A percentile compares a stretch with the other conserved stretches of the same genome.
Conservation (phyloP, 2,329 filamentous ascomycete species). For the Pseudogymnoascus sp. region DNA sequence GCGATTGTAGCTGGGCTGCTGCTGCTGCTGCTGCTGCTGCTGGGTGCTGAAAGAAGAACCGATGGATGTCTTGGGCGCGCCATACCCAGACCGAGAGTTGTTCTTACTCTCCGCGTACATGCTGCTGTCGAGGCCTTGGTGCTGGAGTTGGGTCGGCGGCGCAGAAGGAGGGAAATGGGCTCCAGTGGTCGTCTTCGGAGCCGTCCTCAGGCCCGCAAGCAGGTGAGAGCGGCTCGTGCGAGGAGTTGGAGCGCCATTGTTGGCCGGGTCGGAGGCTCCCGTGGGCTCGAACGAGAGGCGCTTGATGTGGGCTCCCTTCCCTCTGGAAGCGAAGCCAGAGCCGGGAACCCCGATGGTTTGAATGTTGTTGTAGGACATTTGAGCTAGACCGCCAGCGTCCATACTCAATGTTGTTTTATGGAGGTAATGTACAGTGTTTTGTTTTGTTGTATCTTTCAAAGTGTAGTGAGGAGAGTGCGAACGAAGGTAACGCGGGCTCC, state of each 20-base stretch:
- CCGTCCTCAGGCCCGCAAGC: slow-evolving; percentile 84
- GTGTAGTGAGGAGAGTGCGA: background rate
- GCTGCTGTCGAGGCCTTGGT: slow-evolving; percentile 24
- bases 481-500: background rate
- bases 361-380: slow-evolving; percentile 90
- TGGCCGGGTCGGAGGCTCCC: slow-evolving; percentile 59
- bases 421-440: slow-evolving; percentile 5
- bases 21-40: slow-evolving; percentile 22
- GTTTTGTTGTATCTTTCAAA: slow-evolving; percentile 3
- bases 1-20: slow-evolving; percentile 34
- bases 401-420: slow-evolving; percentile 34
- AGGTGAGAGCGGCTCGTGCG: slow-evolving; percentile 92
- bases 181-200: slow-evolving; percentile 74
- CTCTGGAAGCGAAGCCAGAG: slow-evolving; percentile 76
- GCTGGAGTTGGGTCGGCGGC: slow-evolving; percentile 46
- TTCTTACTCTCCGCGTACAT: slow-evolving; percentile 27
- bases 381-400: slow-evolving; percentile 98
- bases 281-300: slow-evolving; percentile 69
- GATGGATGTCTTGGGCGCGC: slow-evolving; percentile 26
- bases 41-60: slow-evolving; percentile 17
- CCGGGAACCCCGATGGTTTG: slow-evolving; percentile 67
- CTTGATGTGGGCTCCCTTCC: slow-evolving; percentile 77
- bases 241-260: slow-evolving; percentile 67
- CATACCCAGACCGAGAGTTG: slow-evolving; percentile 16
- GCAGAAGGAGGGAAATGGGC: slow-evolving; percentile 60